Evolutionary conservation across 805 yeast species (phyloP).

Genomic region (Wickerhamomyces queroliae): DNA sequence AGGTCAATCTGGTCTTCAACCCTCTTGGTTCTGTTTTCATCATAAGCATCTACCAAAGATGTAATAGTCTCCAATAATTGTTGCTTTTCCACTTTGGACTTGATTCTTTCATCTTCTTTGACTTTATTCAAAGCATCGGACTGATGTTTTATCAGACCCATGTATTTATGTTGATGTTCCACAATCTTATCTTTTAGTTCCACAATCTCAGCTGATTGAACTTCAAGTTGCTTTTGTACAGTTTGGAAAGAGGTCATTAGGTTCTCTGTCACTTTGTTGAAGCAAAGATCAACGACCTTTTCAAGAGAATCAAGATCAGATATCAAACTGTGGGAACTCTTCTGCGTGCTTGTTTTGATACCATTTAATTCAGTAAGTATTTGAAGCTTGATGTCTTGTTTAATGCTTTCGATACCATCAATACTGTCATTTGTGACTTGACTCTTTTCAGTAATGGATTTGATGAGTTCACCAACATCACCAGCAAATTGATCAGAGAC

Average conservation of each 20-base stretch:
- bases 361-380: constrained; percentile 12
- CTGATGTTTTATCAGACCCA: constrained; percentile 6
- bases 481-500: constrained; percentile 2
- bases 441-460: constrained; percentile 1
- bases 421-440: constrained; percentile 4
- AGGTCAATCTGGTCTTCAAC: constrained; percentile 1
- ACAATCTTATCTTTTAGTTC: constrained; percentile 8
- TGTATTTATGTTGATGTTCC: constrained; percentile 11
- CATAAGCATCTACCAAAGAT: constrained; percentile 7
- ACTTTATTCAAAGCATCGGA: constrained; percentile 2
- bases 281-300: not conserved
- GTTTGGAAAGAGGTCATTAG: constrained; percentile 4
- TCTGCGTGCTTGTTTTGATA: constrained; percentile 6
- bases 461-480: constrained; percentile 6
- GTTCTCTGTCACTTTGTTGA: not conserved
- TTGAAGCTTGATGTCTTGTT: constrained; percentile 10
- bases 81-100: constrained; percentile 4
- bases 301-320: constrained; percentile 7
- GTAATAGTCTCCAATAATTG: constrained; percentile 9
- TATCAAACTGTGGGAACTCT: constrained; percentile 4
- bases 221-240: constrained; percentile 11
- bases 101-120: constrained; percentile 6
- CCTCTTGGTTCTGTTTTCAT: constrained; percentile 3
- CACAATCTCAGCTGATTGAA: constrained; percentile 14
- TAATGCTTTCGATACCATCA: constrained; percentile 10